A percentile compares a stretch with the other conserved stretches of the same genome.
These are phyloP conservation scores for Achlya hypogyna DNA, from an alignment of 352 stramenopile species.

Conservation along the genomic window DNA sequence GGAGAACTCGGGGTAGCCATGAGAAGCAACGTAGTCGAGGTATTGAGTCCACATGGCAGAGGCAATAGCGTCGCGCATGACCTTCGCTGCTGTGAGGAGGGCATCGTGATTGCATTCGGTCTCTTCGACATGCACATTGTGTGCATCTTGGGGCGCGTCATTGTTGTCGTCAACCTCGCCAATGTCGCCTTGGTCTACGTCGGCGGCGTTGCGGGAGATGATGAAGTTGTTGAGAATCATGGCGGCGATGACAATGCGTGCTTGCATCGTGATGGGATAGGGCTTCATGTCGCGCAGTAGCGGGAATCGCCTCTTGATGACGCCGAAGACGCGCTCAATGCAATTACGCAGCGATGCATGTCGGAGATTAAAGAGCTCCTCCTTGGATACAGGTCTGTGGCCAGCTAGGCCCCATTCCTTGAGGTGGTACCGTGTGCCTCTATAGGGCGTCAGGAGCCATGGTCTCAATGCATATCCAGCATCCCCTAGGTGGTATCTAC, in stretches of 20 bases:
- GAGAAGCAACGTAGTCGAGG: no score
- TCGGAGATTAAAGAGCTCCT: slow-evolving; percentile 21
- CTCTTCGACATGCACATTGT: no score
- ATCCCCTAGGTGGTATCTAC: no score
- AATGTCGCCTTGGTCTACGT: no score
- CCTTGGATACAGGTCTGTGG: slow-evolving; percentile 4
- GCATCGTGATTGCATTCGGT: no score
- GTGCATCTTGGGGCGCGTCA: no score
- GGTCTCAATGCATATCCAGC: slow-evolving; percentile 9
- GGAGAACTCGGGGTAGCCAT: no score
- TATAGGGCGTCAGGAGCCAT: slow-evolving; percentile 16
- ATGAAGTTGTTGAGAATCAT: no score
- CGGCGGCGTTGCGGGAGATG: no score
- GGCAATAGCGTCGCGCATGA: background rate
- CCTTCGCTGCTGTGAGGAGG: background rate
- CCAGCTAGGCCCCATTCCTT: slow-evolving; percentile 19
- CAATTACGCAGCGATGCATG: slow-evolving; percentile 18
- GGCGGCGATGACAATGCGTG: no score
- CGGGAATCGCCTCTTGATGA: slow-evolving; percentile 19
- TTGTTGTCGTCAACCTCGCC: no score
- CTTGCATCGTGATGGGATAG: no score
- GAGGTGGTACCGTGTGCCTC: slow-evolving; percentile 20
- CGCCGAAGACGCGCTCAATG: slow-evolving; percentile 19
- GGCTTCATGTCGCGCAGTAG: background rate
- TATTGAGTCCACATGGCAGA: background rate